A percentile compares a stretch with the other conserved stretches of the same genome.
phyloP scores from a whole-genome alignment of 768 basidiomycete species.

The Lanmaoa pseudosensibilis region DNA sequence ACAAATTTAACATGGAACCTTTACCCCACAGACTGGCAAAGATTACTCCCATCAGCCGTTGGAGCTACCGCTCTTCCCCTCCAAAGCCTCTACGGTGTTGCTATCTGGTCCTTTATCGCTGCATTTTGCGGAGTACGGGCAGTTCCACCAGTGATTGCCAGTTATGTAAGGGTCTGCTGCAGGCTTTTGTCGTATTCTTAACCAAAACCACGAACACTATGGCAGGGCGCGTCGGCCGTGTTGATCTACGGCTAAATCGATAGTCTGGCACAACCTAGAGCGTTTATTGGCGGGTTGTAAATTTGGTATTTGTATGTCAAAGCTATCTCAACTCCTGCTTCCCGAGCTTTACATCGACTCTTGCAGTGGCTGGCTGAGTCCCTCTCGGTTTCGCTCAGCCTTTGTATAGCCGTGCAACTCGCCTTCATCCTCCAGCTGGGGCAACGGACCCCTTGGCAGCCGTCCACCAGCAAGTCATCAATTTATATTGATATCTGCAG shows the following conservation, averaged over 20 bases:
- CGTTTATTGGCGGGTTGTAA: slow-evolving; percentile 43
- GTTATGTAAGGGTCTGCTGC: slow-evolving; percentile 16
- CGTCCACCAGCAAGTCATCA: slow-evolving; percentile 40
- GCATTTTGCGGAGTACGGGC: slow-evolving; percentile 49
- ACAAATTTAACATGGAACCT: slow-evolving; percentile 1
- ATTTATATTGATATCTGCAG: too few relatives aligned
- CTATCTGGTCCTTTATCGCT: slow-evolving; percentile 50
- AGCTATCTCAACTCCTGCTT: slow-evolving; percentile 48
- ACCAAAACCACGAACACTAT: background rate
- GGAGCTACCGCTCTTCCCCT: slow-evolving; percentile 12
- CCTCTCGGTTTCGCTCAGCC: slow-evolving; percentile 41
- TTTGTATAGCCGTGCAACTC: slow-evolving; percentile 54
- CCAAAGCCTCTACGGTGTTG: slow-evolving; percentile 3
- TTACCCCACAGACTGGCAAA: background rate
- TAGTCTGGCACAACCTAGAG: slow-evolving; percentile 50
- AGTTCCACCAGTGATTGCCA: slow-evolving; percentile 35
- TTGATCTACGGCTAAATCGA: slow-evolving; percentile 56
- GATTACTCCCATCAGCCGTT: slow-evolving; percentile 4
- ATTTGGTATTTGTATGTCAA: slow-evolving; percentile 51
- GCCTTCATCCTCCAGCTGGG: slow-evolving; percentile 58
- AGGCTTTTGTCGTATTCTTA: background rate
- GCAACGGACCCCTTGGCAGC: slow-evolving; percentile 55
- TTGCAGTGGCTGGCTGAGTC: slow-evolving; percentile 41
- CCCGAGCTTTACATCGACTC: slow-evolving; percentile 44
- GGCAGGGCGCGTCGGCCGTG: slow-evolving; percentile 55